Base-by-base conservation (phyloP, 805 yeast species). In the Saturnispora silvae region DNA sequence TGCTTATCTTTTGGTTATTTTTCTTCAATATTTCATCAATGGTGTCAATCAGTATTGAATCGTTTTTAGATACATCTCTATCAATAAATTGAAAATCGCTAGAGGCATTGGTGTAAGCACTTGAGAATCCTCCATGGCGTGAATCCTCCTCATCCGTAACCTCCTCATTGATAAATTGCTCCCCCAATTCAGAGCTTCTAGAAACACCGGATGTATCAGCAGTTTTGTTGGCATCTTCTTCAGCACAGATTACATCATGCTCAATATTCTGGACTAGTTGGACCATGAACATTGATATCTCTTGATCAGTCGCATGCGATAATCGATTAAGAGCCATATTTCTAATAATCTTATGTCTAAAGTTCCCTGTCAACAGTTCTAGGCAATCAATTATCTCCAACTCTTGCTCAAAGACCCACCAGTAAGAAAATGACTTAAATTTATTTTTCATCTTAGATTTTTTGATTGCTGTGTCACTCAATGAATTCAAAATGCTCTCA, bases 251-350 rank as follows among this genome's bases (percentile, higher is more conserved):
- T 27, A 47, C 49, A 50, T 92, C 98, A 54, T 84, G 84, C 48
- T 83, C 80, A 26, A 89, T 70, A 0, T 95, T 94, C 51, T 87
- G 96, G 0, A 89, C 97, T 14, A 89, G 64, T 57, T 92, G 98
- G 38, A 89, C 67, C 45, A 92, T 61, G 50, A 84, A 92, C 42
- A 87, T 64, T 39, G 82, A 79, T 13, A 92, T 56, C 45, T 89
- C 96, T 9, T 72, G 77, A 48, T 84, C 92, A 25, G 75, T 70
- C 0, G 96, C 95, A 42, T 75, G 67, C 38, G 75, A 71, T 33
- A 89, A 61, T 40, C 96, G 61, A 45, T 83, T 82, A 1, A 89
- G 94, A 1, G 98, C 98, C 64, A 83, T 82, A 5, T 82, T 73
- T 33, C 96, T 64, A 11, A 89, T 84, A 6, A 77, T 72, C 1